Evolutionary conservation across 2,329 filamentous ascomycete species (phyloP).

Genomic region (Fusarium oxysporum): DNA sequence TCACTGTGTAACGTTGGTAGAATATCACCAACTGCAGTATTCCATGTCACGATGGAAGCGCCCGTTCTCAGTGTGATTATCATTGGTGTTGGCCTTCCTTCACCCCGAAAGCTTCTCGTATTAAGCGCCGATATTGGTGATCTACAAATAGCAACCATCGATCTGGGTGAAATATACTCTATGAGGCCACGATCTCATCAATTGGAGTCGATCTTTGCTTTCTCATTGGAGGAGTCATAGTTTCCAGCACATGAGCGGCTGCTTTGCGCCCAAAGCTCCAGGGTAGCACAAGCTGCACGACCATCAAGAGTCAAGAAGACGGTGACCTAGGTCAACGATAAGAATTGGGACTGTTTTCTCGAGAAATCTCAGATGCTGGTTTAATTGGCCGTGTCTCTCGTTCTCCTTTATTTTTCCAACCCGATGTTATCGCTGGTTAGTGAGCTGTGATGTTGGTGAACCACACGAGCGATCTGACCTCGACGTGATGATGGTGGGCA

Average conservation of each 20-base stretch:
- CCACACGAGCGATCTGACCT: no score
- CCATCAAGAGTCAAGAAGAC: no score
- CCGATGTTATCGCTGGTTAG: no score
- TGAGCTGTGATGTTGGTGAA: no score
- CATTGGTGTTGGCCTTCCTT: neutral
- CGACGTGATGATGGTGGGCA: no score
- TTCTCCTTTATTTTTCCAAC: no score
- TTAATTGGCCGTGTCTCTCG: no score
- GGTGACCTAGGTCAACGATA: no score
- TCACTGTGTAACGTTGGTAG: neutral
- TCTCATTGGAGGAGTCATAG: neutral
- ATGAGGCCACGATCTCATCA: neutral
- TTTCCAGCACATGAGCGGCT: neutral
- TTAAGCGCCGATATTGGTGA: neutral
- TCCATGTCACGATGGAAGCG: neutral
- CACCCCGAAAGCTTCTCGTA: neutral
- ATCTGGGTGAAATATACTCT: neutral
- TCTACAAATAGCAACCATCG: neutral
- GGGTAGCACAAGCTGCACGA: neutral
- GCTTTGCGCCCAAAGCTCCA: neutral
- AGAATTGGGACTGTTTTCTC: no score
- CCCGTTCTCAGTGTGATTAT: neutral
- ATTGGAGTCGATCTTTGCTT: neutral
- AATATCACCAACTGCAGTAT: neutral
- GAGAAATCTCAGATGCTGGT: no score